phyloP scores from a whole-genome alignment of 2,329 filamentous ascomycete species.

The Sporothrix euskadiensis region DNA sequence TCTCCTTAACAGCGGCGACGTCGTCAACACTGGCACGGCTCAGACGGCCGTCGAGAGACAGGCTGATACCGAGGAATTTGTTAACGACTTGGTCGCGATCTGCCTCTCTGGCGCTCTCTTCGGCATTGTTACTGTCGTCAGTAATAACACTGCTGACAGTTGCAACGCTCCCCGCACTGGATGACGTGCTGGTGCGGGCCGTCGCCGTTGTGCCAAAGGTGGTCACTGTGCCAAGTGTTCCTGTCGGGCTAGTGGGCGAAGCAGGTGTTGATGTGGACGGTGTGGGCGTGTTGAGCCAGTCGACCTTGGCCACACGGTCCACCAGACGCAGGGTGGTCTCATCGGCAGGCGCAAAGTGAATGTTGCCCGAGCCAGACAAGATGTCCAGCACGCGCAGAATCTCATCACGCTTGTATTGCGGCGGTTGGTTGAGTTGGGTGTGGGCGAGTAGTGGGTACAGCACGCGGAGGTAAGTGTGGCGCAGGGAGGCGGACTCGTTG shows the following conservation, averaged over 20 bases:
- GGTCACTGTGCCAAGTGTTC: conserved; percentile 11
- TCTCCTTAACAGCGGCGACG: conserved; percentile 77
- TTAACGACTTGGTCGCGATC: conserved; percentile 46
- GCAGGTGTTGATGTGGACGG: conserved; percentile 33
- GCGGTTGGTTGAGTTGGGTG: conserved; percentile 82
- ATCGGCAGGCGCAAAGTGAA: conserved; percentile 78
- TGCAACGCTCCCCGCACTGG: conserved; percentile 8
- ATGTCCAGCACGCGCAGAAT: conserved; percentile 74
- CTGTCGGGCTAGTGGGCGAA: conserved; percentile 28
- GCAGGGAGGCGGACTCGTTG: conserved; percentile 71
- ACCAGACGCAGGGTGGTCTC: conserved; percentile 78
- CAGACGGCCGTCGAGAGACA: conserved; percentile 62
- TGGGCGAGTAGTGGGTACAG: conserved; percentile 87
- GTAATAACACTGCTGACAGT: conserved; percentile 26
- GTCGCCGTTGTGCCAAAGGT: conserved; percentile 25
- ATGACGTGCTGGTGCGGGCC: conserved; percentile 22
- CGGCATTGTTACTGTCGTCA: conserved; percentile 30
- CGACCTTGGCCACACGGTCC: conserved; percentile 65
- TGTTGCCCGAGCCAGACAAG: conserved; percentile 64
- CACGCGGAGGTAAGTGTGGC: conserved; percentile 93
- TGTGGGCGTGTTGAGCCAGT: conserved; percentile 60
- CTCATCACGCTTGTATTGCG: conserved; percentile 89
- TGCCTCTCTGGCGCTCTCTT: conserved; percentile 9
- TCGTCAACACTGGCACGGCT: conserved; percentile 76
- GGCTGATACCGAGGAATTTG: conserved; percentile 69